Base-by-base conservation (phyloP, 1,139 yeast genomes). In the Sugiyamaella pinicola region DNA sequence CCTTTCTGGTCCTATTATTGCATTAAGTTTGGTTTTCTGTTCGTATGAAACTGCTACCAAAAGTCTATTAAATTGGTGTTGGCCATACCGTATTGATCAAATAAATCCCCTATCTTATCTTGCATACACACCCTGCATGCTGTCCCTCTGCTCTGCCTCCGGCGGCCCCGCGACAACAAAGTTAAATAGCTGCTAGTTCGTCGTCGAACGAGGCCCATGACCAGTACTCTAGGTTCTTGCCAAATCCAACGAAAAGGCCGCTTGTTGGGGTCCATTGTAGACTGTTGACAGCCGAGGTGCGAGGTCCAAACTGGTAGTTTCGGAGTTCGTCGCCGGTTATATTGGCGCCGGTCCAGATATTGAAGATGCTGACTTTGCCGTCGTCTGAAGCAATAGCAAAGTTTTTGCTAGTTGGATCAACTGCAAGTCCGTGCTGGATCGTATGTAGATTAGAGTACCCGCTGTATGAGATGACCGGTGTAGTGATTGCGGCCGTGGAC, bases 361-460 rank as follows among this genome's bases (percentile, higher is more conserved):
- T 40, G 38, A 22, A 51, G 12, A 51, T 46, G 21, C 13, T 40
- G 18, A 51, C 28, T 7, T 38, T 46, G 21, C 52, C 53, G 15
- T 53, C 43, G 22, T 53, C 53, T 10, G 40, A 33, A 9, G 51
- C 47, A 9, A 53, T 35, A 12, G 55, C 53, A 13, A 53, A 33
- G 26, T 19, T 33, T 19, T 46, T 51, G 19, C 39, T 9, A 12
- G 37, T 17, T 33, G 17, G 10, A 26, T 44, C 47, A 9, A 53
- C 47, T 13, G 53, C 50, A 28, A 55, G 29, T 12, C 56, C 56
- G 28, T 53, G 54, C 7, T 26, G 34, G 6, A 50, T 29, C 22
- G 53, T 40, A 31, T 26, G 38, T 2, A 42, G 41, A 31, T 53
- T 55, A 10, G 26, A 42, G 34, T 55, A 55, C 12, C 54, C 54